A percentile compares a stretch with the other conserved stretches of the same genome.
Conservation (phyloP, 768 basidiomycete genomes). For the Tricholoma matsutake region DNA sequence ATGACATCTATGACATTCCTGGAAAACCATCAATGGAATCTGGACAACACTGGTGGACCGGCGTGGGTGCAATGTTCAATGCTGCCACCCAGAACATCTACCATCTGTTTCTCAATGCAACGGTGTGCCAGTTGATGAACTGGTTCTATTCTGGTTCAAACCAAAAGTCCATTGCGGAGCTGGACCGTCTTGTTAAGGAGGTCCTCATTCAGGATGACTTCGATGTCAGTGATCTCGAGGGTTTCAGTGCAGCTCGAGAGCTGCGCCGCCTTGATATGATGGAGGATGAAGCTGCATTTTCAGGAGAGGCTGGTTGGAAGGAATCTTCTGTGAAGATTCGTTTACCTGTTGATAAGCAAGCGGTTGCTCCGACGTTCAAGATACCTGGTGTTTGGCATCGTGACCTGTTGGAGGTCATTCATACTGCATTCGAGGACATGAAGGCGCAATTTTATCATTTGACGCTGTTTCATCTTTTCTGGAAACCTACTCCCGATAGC, state of each 20-base stretch:
- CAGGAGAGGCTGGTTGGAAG: neutral
- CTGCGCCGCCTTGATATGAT: neutral
- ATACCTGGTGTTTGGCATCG: slow-evolving; percentile 2
- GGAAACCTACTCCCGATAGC: slow-evolving; percentile 8
- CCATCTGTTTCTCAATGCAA: neutral
- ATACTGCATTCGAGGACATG: slow-evolving; percentile 11
- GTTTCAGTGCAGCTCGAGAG: slow-evolving; percentile 2
- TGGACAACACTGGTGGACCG: neutral
- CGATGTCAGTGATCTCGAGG: neutral
- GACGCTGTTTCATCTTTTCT: slow-evolving; percentile 13
- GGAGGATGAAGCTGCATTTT: neutral
- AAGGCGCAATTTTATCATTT: slow-evolving; percentile 9
- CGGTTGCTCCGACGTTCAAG: neutral
- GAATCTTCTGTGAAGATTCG: slow-evolving; percentile 2
- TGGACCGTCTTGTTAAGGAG: too few relatives aligned
- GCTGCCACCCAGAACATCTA: neutral
- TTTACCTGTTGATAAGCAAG: neutral
- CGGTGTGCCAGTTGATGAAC: neutral
- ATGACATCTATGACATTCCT: slow-evolving; percentile 14
- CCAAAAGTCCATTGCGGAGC: too few relatives aligned
- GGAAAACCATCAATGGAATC: neutral
- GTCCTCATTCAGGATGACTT: too few relatives aligned
- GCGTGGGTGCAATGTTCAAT: neutral
- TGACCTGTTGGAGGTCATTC: slow-evolving; percentile 12
- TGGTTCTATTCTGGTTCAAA: slow-evolving; percentile 1